Conservation (phyloP, 345 rosid genomes). For the Durio zibethinus region DNA sequence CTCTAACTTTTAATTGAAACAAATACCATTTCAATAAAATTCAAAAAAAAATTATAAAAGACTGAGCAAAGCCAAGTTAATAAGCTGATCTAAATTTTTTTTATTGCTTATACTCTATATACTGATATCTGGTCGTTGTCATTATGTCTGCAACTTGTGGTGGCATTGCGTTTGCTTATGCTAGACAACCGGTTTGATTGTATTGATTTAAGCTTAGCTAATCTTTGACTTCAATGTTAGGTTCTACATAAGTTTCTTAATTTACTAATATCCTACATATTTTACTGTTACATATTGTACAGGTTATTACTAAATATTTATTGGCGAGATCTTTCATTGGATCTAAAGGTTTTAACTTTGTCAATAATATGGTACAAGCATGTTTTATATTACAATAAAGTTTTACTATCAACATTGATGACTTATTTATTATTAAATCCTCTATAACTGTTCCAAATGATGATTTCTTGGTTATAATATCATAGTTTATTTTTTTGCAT, state of each 20-base stretch:
- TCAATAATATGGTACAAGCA: conserved; percentile 98
- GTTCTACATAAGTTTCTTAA: neutral
- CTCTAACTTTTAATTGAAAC: too few relatives aligned
- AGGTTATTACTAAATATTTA: conserved; percentile 93
- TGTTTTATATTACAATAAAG: conserved; percentile 25
- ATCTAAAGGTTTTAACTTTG: conserved; percentile 90
- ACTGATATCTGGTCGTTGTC: conserved; percentile 96
- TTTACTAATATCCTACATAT: conserved; percentile 4
- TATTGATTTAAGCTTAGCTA: conserved; percentile 15
- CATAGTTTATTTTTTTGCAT: neutral
- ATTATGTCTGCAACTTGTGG: conserved; percentile 98
- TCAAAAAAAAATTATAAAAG: too few relatives aligned
- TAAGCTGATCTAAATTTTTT: neutral
- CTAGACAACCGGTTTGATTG: conserved; percentile 90
- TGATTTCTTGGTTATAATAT: neutral
- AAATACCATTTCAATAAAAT: too few relatives aligned
- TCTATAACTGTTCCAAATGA: neutral
- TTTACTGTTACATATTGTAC: conserved; percentile 11
- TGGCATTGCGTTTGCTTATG: conserved; percentile 98
- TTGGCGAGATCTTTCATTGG: conserved; percentile 90
- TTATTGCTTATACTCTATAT: conserved; percentile 40
- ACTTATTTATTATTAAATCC: neutral
- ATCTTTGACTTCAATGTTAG: conserved; percentile 6
- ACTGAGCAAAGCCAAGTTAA: too few relatives aligned
- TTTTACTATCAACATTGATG: neutral